Conservation (phyloP, 768 basidiomycete species). For the Amanita exitialis region DNA sequence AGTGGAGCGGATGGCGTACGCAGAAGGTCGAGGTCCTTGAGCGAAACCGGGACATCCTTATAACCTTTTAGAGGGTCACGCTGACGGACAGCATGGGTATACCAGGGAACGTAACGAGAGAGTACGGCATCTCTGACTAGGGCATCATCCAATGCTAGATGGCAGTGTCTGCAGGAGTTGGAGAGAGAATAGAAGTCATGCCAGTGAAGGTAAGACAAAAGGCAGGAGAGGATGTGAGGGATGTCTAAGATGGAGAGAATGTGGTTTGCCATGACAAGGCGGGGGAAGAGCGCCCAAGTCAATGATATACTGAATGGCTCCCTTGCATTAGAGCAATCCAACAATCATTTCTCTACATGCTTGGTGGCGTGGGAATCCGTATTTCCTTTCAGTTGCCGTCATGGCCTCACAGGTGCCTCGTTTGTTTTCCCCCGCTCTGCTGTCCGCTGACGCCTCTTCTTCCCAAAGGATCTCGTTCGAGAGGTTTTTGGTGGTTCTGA, state of each 20-base stretch:
- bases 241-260: slow-evolving; percentile 10
- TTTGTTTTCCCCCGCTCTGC: neutral
- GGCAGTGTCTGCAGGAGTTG: slow-evolving; percentile 22
- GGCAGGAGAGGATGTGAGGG: slow-evolving; percentile 7
- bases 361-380: slow-evolving; percentile 2
- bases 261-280: neutral
- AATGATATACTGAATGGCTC: too few relatives aligned
- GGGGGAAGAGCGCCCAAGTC: too few relatives aligned
- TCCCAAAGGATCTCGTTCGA: slow-evolving; percentile 39
- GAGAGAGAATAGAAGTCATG: slow-evolving; percentile 26
- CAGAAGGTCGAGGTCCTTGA: slow-evolving; percentile 55
- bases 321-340: neutral
- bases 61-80: slow-evolving; percentile 26
- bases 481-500: slow-evolving; percentile 80
- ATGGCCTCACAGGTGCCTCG: slow-evolving; percentile 14
- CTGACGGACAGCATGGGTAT: slow-evolving; percentile 29
- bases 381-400: neutral
- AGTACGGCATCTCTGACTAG: slow-evolving; percentile 29
- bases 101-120: slow-evolving; percentile 49
- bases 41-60: slow-evolving; percentile 38
- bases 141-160: slow-evolving; percentile 19
- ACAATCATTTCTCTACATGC: neutral
- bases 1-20: slow-evolving; percentile 30
- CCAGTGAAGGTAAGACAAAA: slow-evolving; percentile 29
- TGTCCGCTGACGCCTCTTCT: slow-evolving; percentile 3